phyloP scores from a whole-genome alignment of 495 filamentous ascomycete genomes.

The Parathielavia hyrcaniae region DNA sequence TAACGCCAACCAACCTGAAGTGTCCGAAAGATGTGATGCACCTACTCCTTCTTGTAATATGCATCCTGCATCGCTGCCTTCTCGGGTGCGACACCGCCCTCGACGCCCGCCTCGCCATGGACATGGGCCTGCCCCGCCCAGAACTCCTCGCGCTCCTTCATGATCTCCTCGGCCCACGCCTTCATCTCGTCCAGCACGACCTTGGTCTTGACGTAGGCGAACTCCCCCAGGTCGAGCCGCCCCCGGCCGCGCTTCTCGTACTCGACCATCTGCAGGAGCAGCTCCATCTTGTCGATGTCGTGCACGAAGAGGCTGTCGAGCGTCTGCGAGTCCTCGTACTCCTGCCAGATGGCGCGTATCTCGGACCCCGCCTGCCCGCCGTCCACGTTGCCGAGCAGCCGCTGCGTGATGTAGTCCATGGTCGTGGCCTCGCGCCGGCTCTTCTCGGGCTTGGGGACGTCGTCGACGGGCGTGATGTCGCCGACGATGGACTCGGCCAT shows the following conservation, averaged over 20 bases:
- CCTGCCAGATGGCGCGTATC: slow-evolving; percentile 75
- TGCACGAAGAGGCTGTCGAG: slow-evolving; percentile 84
- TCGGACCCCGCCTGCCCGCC: slow-evolving; percentile 59
- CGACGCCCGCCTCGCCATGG: slow-evolving; percentile 36
- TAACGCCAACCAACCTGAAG: not conserved
- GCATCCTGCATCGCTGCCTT: slow-evolving; percentile 37
- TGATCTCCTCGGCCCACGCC: slow-evolving; percentile 67
- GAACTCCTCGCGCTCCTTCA: slow-evolving; percentile 68
- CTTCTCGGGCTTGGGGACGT: slow-evolving; percentile 68
- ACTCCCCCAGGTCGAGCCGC: slow-evolving; percentile 72
- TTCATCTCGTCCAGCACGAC: slow-evolving; percentile 72
- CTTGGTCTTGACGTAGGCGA: slow-evolving; percentile 63
- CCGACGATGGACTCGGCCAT: slow-evolving; percentile 95
- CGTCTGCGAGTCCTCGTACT: slow-evolving; percentile 85
- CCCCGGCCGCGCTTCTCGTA: slow-evolving; percentile 72
- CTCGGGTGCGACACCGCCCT: slow-evolving; percentile 35
- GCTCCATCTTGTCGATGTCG: slow-evolving; percentile 94
- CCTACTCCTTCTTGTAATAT: slow-evolving; percentile 36
- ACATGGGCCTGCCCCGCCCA: slow-evolving; percentile 52
- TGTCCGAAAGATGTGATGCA: not conserved
- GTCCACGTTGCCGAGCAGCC: slow-evolving; percentile 66
- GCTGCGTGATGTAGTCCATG: slow-evolving; percentile 78
- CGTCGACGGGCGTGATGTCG: slow-evolving; percentile 89
- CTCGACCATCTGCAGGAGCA: slow-evolving; percentile 91
- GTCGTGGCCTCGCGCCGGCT: slow-evolving; percentile 73